Conservation (phyloP, 257 asterid genomes). For the Solanum ahanhuiri region DNA sequence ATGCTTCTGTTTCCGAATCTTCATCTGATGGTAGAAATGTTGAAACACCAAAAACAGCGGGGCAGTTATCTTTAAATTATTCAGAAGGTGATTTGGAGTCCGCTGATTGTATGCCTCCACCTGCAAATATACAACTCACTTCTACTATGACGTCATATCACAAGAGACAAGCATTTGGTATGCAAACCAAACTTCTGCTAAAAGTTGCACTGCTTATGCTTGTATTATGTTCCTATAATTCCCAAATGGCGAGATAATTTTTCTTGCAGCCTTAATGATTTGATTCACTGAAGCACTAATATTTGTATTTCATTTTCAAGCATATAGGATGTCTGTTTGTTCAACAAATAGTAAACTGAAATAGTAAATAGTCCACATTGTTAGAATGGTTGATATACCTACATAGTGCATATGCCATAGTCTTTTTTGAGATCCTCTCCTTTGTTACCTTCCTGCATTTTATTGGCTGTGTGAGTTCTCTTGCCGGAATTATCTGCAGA, state of each 20-base stretch:
- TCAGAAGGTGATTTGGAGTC: slow-evolving; percentile 85
- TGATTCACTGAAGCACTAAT: not conserved
- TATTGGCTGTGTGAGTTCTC: not conserved
- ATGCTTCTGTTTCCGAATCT: slow-evolving; percentile 25
- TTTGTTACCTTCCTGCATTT: not conserved
- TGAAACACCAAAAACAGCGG: slow-evolving; percentile 16
- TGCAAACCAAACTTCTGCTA: slow-evolving; percentile 6
- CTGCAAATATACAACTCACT: slow-evolving; percentile 23
- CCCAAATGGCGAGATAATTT: not conserved
- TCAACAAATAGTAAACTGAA: not conserved
- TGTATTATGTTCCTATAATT: not conserved
- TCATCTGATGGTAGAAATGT: slow-evolving; percentile 28
- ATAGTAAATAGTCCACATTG: not conserved
- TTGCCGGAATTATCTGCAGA: not conserved
- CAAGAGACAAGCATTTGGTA: slow-evolving; percentile 88
- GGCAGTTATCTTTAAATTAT: slow-evolving; percentile 24
- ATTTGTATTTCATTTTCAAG: not conserved
- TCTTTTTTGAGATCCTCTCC: not conserved
- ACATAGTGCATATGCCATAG: not conserved
- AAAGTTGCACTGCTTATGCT: not conserved
- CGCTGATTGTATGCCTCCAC: slow-evolving; percentile 27
- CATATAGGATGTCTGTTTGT: not conserved
- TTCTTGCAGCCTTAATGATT: not conserved
- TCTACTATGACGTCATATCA: slow-evolving; percentile 60
- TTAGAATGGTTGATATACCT: not conserved